Conservation (phyloP, 768 basidiomycete genomes). For the Macrolepiota albuminosa region DNA sequence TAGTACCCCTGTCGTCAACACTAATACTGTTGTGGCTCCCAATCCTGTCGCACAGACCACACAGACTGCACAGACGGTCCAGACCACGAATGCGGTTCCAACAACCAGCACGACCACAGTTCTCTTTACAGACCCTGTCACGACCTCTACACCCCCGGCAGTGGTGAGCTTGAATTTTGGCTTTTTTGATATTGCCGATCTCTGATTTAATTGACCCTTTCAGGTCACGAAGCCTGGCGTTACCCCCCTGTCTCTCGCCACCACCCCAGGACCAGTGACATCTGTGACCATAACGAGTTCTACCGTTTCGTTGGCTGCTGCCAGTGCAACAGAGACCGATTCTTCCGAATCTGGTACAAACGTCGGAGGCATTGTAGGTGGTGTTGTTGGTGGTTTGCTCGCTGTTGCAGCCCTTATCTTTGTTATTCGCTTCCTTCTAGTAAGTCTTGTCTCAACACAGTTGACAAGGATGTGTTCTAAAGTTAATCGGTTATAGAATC, state of each 20-base stretch:
- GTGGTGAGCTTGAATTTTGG: background rate
- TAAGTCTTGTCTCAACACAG: slow-evolving; percentile 20
- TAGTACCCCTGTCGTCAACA: background rate
- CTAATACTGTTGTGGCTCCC: background rate
- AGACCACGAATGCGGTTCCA: slow-evolving; percentile 1
- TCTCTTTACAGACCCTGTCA: background rate
- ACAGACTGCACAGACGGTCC: no score
- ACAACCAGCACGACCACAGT: slow-evolving; percentile 1
- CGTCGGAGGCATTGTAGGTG: slow-evolving; percentile 32
- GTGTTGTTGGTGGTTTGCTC: slow-evolving; percentile 41
- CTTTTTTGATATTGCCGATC: background rate
- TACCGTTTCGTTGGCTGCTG: slow-evolving; percentile 11
- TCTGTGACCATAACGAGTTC: background rate
- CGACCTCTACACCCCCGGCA: background rate
- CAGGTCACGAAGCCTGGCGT: slow-evolving; percentile 4
- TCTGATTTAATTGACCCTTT: background rate
- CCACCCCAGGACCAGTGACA: background rate
- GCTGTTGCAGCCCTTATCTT: slow-evolving; percentile 38
- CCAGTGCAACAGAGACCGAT: slow-evolving; percentile 14
- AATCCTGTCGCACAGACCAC: background rate
- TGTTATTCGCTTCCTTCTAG: slow-evolving; percentile 42
- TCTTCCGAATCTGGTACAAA: slow-evolving; percentile 15
- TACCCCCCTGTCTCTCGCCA: background rate
- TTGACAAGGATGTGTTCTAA: background rate
- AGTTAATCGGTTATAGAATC: slow-evolving; percentile 5